A percentile compares a stretch with the other conserved stretches of the same genome.
Evolutionary conservation across 768 basidiomycete species (phyloP).

Genomic region (Epithele typhae): DNA sequence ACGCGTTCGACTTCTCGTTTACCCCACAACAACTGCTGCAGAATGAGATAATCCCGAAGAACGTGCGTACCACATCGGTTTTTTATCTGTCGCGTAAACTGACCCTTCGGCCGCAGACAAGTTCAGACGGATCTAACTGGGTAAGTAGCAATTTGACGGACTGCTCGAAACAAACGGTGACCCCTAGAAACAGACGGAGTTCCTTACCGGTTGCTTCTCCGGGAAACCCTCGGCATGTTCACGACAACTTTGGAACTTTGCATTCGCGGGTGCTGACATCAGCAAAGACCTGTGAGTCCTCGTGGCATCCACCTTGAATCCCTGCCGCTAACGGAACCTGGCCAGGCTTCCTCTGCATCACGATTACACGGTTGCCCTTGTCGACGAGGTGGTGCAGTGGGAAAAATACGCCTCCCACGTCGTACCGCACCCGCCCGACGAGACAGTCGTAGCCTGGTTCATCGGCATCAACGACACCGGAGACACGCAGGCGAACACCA

Average conservation of each 20-base stretch:
- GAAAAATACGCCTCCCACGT: slow-evolving; percentile 37
- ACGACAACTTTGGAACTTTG: slow-evolving; percentile 51
- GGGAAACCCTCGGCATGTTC: slow-evolving; percentile 40
- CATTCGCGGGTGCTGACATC: slow-evolving; percentile 41
- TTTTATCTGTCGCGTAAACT: not conserved
- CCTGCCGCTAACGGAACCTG: not conserved
- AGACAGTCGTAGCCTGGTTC: slow-evolving; percentile 52
- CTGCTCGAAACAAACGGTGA: too few species aligned
- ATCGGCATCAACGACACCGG: slow-evolving; percentile 58
- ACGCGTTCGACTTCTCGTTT: slow-evolving; percentile 38
- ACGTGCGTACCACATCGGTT: slow-evolving; percentile 26
- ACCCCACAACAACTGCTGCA: slow-evolving; percentile 37
- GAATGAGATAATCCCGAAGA: slow-evolving; percentile 42
- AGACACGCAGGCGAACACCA: slow-evolving; percentile 38
- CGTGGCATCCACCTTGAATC: too few species aligned
- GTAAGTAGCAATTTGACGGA: slow-evolving; percentile 23
- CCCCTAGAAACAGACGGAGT: slow-evolving; percentile 51
- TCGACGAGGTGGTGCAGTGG: slow-evolving; percentile 50
- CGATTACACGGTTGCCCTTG: slow-evolving; percentile 42
- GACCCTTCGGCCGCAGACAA: slow-evolving; percentile 33
- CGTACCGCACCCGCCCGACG: slow-evolving; percentile 37
- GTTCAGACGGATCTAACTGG: slow-evolving; percentile 53
- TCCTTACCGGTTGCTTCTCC: slow-evolving; percentile 45
- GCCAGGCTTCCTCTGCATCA: slow-evolving; percentile 44
- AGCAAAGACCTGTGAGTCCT: slow-evolving; percentile 10